A percentile compares a stretch with the other conserved stretches of the same genome.
Conservation (phyloP, 192 early-diverging fungal genomes). For the Fimicolochytrium jonesii region DNA sequence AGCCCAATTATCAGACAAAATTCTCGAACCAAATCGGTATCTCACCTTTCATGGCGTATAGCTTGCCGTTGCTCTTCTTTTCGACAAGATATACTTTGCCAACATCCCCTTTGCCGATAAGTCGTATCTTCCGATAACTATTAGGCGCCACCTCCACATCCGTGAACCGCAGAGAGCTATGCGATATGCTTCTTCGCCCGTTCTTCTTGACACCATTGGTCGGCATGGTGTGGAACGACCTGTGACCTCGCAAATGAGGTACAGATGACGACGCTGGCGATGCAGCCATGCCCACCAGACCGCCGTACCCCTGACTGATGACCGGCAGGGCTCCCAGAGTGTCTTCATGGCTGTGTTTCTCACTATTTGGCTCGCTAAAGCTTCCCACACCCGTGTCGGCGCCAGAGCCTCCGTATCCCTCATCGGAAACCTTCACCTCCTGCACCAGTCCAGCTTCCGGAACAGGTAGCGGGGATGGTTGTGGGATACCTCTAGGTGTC, state of each 20-base stretch:
- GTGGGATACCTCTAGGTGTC: neutral
- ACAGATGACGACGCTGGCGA: no score
- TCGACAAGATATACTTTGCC: conserved; percentile 92
- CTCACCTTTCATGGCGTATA: conserved; percentile 95
- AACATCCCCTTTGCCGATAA: conserved; percentile 97
- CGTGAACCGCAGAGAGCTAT: conserved; percentile 75
- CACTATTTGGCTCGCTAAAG: neutral
- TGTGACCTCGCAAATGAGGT: neutral
- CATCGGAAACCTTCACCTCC: conserved; percentile 2
- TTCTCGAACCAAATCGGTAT: no score
- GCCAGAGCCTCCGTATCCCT: conserved; percentile 23
- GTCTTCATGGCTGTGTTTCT: neutral
- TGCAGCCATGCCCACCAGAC: no score
- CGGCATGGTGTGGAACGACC: neutral
- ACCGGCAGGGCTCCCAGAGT: no score
- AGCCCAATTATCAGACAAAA: conserved; percentile 8
- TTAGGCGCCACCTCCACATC: conserved; percentile 79
- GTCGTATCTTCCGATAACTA: conserved; percentile 81
- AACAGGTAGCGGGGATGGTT: neutral
- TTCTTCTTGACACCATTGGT: neutral
- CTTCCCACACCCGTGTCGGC: conserved; percentile 5
- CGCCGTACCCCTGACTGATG: no score
- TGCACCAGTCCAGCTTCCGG: neutral
- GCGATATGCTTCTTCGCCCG: conserved; percentile 42
- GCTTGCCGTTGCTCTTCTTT: conserved; percentile 67